Base-by-base conservation (phyloP, 1,284 basidiomycete genomes). In the Microstroma glucosiphilum region DNA sequence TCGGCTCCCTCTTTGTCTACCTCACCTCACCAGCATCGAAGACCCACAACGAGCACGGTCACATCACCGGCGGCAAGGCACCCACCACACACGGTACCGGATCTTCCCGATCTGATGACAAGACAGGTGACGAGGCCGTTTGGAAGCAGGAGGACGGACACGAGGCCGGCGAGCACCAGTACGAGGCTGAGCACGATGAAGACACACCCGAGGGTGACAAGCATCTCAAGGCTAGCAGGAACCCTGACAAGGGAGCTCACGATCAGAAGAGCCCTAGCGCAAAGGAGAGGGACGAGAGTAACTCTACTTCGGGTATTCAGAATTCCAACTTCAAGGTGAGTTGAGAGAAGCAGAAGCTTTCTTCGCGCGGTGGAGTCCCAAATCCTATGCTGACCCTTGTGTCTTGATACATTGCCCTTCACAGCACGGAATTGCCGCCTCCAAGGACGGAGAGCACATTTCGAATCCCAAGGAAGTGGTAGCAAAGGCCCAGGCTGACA, bases 1-100 rank as follows among this genome's bases (percentile, higher is more conserved):
- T 71, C 53, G 70, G 70, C 23, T 59, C 66, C 58, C 62, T 68
- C 41, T 71, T 71, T 48, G 60, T 71, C 64, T 71, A 71, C 62
- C 58, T 69, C 51, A 54, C 51, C 21, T 54, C 51, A 7, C 51
- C 51, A 19, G n/a, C 51, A 26, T 54, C 51, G 13, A 54, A 54
- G 51, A 54, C 51, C 13, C 51, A 54, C 51, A 54, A 54, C 21
- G 51, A 54, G 51, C 51, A 54, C 51, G 51, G 51, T 3, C 51
- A 54, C 25, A 54, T 54, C 51, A 54, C 51, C 13, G 51, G 51
- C n/a, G 51, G 21, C 21, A 19, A 54, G 21, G 2, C n/a, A 4
- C 51, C 51, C 51, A 26, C 51, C 51, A 21, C n/a, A 4, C 51
- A 54, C 51, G 51, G 51, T 25, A 4, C 51, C 51, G 51, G 51